Evolutionary conservation across 306 rosid species (phyloP), one percentile per base, ranked within the genome.

Genomic region (Glycyrrhiza uralensis): DNA sequence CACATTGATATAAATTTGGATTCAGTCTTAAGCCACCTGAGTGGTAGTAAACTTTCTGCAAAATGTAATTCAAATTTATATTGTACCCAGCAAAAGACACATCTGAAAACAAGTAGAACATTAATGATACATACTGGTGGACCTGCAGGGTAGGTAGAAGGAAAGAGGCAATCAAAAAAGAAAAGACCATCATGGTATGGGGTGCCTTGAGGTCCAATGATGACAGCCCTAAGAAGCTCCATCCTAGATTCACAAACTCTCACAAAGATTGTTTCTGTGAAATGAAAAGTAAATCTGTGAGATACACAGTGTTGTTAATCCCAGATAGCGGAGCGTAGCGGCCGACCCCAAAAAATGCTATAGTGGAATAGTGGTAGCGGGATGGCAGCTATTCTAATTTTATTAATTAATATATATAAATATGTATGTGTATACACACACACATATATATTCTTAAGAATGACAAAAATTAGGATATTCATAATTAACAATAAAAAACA

Each of bases 121-220:
- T 33, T 7, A 69, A 62, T 47, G 81, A 79, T 41, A 61, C 93
- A 56, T 86, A 91, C 97, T 1, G 97, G 97, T 66, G 95, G 97
- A 65, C 18, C 50, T 8, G 74, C 76, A 26, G 97, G 97, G 74
- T 88, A 91, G 70, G 33, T 42, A 8, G 75, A 4, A 39, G 92
- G 92, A 66, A 91, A 91, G 57, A 83, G 54, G 69, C 95, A 91
- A 76, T 91, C 97, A 32, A 91, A 91, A 64, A 85, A 87, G 84
- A 91, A 91, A 73, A 91, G 87, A 29, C 97, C 95, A 39, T 91
- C 97, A 55, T 91, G 97, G 77, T 91, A 91, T 2, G 95, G 97
- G 33, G 97, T 91, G 77, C 97, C 90, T 30, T 81, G 56, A 73
- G 97, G 90, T 78, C 97, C 97, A 72, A 88, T 41, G 32, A 91